phyloP scores from a whole-genome alignment of 352 stramenopile species.

The Phytophthora crassamura region DNA sequence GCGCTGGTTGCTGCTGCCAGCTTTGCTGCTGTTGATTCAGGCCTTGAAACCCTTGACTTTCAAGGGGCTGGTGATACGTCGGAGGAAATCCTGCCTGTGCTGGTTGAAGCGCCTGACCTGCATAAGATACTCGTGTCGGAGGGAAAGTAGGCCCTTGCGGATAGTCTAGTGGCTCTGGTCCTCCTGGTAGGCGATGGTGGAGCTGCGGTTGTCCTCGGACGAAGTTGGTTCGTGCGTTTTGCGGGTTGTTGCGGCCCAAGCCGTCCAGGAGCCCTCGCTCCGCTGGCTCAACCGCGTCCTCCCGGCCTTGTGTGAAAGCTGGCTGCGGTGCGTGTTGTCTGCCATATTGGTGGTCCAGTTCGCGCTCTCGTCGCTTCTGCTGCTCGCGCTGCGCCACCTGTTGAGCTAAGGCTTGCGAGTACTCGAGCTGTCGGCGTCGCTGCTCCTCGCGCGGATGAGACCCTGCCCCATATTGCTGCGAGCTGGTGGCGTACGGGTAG shows the following conservation, averaged over 20 bases:
- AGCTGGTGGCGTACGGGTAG: conserved; percentile 36
- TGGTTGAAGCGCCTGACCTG: conserved; percentile 8
- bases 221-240: conserved; percentile 45
- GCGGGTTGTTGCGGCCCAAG: conserved; percentile 49
- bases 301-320: conserved; percentile 5
- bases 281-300: conserved; percentile 4
- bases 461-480: conserved; percentile 30
- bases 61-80: neutral
- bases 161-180: conserved; percentile 7
- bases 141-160: conserved; percentile 4
- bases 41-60: conserved; percentile 12
- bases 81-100: neutral
- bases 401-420: conserved; percentile 59
- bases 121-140: conserved; percentile 8
- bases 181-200: conserved; percentile 25
- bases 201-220: conserved; percentile 47
- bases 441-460: conserved; percentile 58
- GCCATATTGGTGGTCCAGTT: conserved; percentile 31
- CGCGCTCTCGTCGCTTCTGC: conserved; percentile 53
- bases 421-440: conserved; percentile 59
- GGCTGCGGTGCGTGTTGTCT: conserved; percentile 12
- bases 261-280: conserved; percentile 50
- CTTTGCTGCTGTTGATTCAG: conserved; percentile 18
- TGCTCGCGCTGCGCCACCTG: conserved; percentile 63
- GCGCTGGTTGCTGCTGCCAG: conserved; percentile 22